Evolutionary conservation across 495 filamentous ascomycete genomes (phyloP).

Genomic region (Aspergillus baeticus): DNA sequence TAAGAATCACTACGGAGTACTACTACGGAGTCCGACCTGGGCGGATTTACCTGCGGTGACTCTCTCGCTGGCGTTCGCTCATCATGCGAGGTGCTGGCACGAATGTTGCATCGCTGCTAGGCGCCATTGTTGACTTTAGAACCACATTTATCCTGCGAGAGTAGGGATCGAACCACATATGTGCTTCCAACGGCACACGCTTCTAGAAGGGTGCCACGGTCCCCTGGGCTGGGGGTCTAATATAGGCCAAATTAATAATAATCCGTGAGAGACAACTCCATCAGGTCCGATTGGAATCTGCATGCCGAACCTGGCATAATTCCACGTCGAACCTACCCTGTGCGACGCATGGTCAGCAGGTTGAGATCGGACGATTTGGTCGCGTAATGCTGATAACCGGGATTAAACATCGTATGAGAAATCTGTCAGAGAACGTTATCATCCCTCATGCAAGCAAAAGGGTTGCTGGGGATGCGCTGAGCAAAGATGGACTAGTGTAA

Average conservation of each 20-base stretch:
- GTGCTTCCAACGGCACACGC: slow-evolving; percentile 6
- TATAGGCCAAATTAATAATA: slow-evolving; percentile 2
- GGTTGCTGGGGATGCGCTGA: neutral
- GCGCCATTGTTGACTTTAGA: neutral
- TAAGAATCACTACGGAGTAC: no score
- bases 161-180: slow-evolving; percentile 5
- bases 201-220: slow-evolving; percentile 10
- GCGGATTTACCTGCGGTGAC: no score
- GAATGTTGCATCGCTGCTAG: neutral
- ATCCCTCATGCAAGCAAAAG: neutral
- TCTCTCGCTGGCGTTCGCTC: no score
- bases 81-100: neutral
- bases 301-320: slow-evolving; percentile 2
- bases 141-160: neutral
- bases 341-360: slow-evolving; percentile 6
- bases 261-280: neutral
- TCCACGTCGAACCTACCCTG: neutral
- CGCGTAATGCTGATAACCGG: slow-evolving; percentile 19
- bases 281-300: slow-evolving; percentile 1
- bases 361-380: slow-evolving; percentile 17
- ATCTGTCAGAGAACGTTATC: neutral
- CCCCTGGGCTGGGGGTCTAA: neutral
- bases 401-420: slow-evolving; percentile 10
- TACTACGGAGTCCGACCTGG: no score
- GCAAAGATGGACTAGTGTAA: slow-evolving; percentile 2